Base-by-base conservation (phyloP, 2,329 filamentous ascomycete species). In the Penicillium olsonii region DNA sequence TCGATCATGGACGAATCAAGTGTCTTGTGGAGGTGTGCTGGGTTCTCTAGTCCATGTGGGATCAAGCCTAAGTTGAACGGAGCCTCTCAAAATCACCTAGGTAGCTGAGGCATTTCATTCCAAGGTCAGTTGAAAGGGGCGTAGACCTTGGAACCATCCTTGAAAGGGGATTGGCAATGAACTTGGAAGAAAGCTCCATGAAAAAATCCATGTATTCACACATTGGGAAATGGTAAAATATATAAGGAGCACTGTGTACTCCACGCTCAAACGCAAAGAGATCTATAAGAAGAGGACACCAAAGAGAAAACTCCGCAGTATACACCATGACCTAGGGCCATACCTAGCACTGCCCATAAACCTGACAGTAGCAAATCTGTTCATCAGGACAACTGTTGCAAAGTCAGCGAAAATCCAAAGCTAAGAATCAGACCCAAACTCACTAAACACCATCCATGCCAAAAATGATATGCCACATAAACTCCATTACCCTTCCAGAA, bases 381-480 rank as follows among this genome's bases (percentile, higher is more conserved):
- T 68, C 59, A 24, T 70, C 64, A 12, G 68, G 68, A 50, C 68
- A 70, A 47, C 66, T 68, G 27, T 27, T 31, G 26, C 18, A 37
- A 8, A 6, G 38, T 63, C 56, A 63, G 60, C 27, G 6, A 24
- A 17, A 9, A 15, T 17, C 22, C 15, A 35, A 17, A 45, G 5
- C 11, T 14, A 19, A 24, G 17, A 24, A 38, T 12, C 17, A 42
- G 12, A 14, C 7, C 5, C 35, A 14, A 27, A 64, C 69, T 57
- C 60, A 74, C 70, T 72, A 70, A 15, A 76, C 65, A 7, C 71
- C 63, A 18, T 69, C 61, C 59, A 66, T 68, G 27, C 70, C 69
- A 50, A 74, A 80, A 65, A 78, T 74, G 65, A 83, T 76, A 64
- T 87, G 84, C 84, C 84, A 87, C 15, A 84, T 67, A 57, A 84